Conservation (phyloP, 805 yeast species). For the Candida khao-thaluensis region DNA sequence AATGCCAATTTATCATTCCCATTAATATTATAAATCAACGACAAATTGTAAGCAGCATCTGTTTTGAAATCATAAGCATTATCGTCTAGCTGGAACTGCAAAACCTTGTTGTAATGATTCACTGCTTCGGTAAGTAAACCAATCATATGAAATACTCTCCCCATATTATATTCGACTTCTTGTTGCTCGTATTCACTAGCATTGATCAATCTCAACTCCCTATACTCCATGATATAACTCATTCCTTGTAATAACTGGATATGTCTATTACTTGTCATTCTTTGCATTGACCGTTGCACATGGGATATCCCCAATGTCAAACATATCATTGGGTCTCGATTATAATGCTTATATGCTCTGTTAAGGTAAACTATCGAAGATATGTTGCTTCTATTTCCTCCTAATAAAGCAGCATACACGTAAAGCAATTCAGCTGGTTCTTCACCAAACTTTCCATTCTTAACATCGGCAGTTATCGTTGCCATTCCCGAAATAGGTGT, state of each 20-base stretch:
- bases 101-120: constrained; percentile 67
- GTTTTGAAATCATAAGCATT: constrained; percentile 54
- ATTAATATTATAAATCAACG: constrained; percentile 69
- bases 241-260: constrained; percentile 86
- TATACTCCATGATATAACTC: constrained; percentile 72
- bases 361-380: constrained; percentile 78
- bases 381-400: constrained; percentile 76
- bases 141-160: constrained; percentile 78
- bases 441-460: constrained; percentile 35
- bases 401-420: constrained; percentile 76
- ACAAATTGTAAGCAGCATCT: constrained; percentile 86
- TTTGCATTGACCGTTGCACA: constrained; percentile 87
- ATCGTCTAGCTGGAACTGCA: constrained; percentile 45
- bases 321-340: constrained; percentile 76
- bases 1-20: constrained; percentile 71
- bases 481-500: constrained; percentile 76
- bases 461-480: constrained; percentile 56
- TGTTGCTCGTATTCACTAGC: constrained; percentile 54
- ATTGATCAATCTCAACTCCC: constrained; percentile 44
- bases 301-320: constrained; percentile 76
- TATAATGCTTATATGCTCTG: constrained; percentile 64
- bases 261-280: constrained; percentile 83
- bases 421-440: constrained; percentile 68
- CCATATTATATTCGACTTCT: constrained; percentile 82
- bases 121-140: constrained; percentile 77